Conservation (phyloP, 2,329 filamentous ascomycete genomes). For the Cordyceps tenuipes region DNA sequence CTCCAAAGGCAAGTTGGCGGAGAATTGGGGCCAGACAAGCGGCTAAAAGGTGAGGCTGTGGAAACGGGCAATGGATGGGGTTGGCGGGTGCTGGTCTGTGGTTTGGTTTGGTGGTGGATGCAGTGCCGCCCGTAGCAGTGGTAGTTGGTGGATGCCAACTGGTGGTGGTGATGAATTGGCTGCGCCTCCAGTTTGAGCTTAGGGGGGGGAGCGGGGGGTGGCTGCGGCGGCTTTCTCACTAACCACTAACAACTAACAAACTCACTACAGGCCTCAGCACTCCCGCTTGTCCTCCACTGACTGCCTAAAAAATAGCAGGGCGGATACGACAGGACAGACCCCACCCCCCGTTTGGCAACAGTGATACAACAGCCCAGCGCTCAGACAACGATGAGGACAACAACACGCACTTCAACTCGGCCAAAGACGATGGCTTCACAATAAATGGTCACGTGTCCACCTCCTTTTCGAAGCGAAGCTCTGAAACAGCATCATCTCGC, state of each 20-base stretch:
- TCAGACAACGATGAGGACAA: background rate
- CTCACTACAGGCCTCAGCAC: background rate
- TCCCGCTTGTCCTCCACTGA: background rate
- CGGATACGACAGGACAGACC: background rate
- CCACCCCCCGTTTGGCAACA: background rate
- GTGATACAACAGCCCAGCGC: background rate
- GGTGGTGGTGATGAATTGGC: slow-evolving; percentile 11
- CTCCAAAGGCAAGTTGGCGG: background rate
- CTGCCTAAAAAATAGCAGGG: background rate
- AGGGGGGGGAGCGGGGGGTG: background rate
- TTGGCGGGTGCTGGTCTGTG: background rate
- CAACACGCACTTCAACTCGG: background rate
- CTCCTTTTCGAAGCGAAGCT: background rate
- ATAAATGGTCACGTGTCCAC: background rate
- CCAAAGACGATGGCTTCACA: background rate
- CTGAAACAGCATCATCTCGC: background rate
- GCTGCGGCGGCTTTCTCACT: background rate
- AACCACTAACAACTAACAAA: no score
- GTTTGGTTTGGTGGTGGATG: background rate
- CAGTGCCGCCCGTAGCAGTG: no score
- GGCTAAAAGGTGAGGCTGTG: slow-evolving; percentile 15
- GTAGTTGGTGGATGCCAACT: no score
- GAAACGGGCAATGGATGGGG: slow-evolving; percentile 15
- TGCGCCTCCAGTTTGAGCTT: background rate
- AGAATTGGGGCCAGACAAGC: slow-evolving; percentile 8